phyloP scores from a whole-genome alignment of 345 rosid species.

The Boechera divaricarpa region DNA sequence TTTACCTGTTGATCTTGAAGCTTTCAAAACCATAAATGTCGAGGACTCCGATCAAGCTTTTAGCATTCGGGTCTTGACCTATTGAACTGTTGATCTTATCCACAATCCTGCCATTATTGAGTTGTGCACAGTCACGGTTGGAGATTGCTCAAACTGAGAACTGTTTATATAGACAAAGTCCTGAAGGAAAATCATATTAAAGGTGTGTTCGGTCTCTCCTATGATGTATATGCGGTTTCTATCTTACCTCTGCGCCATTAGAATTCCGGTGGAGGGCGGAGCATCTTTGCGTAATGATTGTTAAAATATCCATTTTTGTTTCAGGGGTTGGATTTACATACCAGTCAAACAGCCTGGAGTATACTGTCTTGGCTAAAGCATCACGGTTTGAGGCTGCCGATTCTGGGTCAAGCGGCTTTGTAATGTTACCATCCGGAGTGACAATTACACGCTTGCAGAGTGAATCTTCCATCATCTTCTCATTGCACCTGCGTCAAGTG shows the following conservation, averaged over 20 bases:
- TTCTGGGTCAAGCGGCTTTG: conserved; percentile 73
- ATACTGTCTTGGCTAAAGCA: conserved; percentile 76
- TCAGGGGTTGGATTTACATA: conserved; percentile 42
- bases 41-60: conserved; percentile 73
- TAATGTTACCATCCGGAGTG: conserved; percentile 76
- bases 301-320: background rate
- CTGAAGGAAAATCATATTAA: conserved; percentile 5
- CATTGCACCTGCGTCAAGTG: conserved; percentile 61
- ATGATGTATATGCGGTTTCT: background rate
- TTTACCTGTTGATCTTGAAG: conserved; percentile 72
- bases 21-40: conserved; percentile 86
- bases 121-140: conserved; percentile 23
- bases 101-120: conserved; percentile 63
- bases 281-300: conserved; percentile 8
- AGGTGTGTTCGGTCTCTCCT: conserved; percentile 15
- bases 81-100: conserved; percentile 74
- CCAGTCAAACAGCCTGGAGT: conserved; percentile 81
- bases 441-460: conserved; percentile 82
- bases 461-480: conserved; percentile 68
- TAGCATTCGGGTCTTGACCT: conserved; percentile 74
- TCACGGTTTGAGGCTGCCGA: conserved; percentile 62
- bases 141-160: conserved; percentile 15
- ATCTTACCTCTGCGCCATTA: background rate
- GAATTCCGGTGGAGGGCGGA: background rate
- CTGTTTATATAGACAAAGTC: conserved; percentile 19